Conservation (phyloP, 2,329 filamentous ascomycete genomes). For the Elsinoe necatrix region DNA sequence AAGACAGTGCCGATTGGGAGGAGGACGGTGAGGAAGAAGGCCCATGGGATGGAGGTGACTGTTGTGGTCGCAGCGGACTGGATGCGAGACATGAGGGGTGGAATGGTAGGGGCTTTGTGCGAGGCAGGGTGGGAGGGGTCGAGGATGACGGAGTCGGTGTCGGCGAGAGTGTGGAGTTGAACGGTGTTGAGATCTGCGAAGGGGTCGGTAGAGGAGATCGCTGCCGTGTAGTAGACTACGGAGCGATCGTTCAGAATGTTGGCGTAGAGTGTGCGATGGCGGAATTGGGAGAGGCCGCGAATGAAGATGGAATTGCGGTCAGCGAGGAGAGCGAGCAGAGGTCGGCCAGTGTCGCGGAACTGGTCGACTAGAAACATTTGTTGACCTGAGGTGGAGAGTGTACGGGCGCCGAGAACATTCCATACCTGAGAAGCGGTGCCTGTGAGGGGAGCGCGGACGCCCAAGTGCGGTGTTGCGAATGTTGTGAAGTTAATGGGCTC, state of each 20-base stretch:
- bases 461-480: constrained; percentile 72
- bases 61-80: constrained; percentile 26
- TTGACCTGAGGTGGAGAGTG: constrained; percentile 71
- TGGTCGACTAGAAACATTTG: constrained; percentile 82
- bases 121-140: constrained; percentile 56
- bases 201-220: constrained; percentile 68
- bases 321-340: constrained; percentile 70
- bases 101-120: constrained; percentile 29
- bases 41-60: constrained; percentile 52
- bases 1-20: constrained; percentile 63
- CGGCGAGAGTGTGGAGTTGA: constrained; percentile 63
- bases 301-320: constrained; percentile 83
- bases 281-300: constrained; percentile 65
- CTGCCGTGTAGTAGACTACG: constrained; percentile 75
- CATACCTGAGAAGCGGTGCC: constrained; percentile 39
- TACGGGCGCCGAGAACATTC: constrained; percentile 78
- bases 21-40: constrained; percentile 58
- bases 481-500: constrained; percentile 89
- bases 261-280: constrained; percentile 67
- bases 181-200: constrained; percentile 60
- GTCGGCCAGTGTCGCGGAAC: constrained; percentile 74
- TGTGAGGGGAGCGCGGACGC: constrained; percentile 37
- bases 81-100: constrained; percentile 21
- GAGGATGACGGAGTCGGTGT: constrained; percentile 67
- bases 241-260: constrained; percentile 83